Base-by-base conservation (phyloP, 768 basidiomycete species). In the Kwoniella sp. region DNA sequence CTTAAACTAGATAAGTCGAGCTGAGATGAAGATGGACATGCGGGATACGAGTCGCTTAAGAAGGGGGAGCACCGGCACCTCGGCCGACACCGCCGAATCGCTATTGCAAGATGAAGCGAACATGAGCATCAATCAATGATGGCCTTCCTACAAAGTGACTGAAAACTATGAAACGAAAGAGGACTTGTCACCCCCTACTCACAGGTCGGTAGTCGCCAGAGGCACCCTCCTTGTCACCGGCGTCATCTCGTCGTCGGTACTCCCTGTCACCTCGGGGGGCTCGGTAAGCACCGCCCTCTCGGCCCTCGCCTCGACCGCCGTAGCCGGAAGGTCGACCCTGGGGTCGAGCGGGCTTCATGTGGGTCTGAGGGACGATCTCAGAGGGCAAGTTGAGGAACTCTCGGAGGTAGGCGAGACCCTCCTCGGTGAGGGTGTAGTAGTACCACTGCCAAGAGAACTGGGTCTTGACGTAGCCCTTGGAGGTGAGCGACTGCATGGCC, bases 381-480 rank as follows among this genome's bases (percentile, higher is more conserved):
- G 83, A 83, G 57, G 93, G 94, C 72, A 97, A 89, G 84, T 96
- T 92, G 63, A 96, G 87, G 90, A 91, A 93, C 69, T 95, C 93
- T 70, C 95, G 89, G 82, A 98, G 90, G 84, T 90, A 95, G 74
- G 95, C 93, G 70, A 98, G 89, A 78, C 96, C 96, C 83, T 98
- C 96, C 58, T 92, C 89, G 75, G 94, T 99, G 79, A 99, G 86
- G 78, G 88, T 86, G 84, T 98, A 99, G 83, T 98, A 99, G 84
- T 96, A 99, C 86, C 88, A 96, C 80, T 97, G 93, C 96, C 96
- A 99, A 55, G 90, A 93, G 86, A 98, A 98, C 81, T 93, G 95
- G 73, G 96, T 99, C 88, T 97, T 97, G 85, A 98, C 93, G 82
- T 85, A 88, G 62, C 95, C 94, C 75, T 83, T 84, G 62, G 87